Evolutionary conservation across 306 rosid genomes (phyloP).

Genomic region (Quercus robur): DNA sequence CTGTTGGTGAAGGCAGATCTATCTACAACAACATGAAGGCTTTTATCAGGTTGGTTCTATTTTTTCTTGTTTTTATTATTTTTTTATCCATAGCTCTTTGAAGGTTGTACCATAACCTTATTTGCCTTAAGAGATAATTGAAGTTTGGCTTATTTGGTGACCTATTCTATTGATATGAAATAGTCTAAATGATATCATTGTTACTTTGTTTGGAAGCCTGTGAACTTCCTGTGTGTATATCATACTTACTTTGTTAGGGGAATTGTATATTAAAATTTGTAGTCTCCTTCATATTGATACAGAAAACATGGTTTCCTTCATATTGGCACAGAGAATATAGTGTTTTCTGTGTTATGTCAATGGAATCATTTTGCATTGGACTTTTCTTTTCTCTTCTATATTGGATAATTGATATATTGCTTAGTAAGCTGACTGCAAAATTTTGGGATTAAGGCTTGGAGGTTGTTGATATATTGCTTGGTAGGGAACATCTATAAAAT

Average conservation of each 20-base stretch:
- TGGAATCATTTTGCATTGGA: too few relatives aligned
- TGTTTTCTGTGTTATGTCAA: too few relatives aligned
- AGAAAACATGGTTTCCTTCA: background rate
- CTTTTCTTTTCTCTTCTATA: too few relatives aligned
- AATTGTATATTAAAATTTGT: background rate
- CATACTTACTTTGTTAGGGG: too few relatives aligned
- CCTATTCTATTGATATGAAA: background rate
- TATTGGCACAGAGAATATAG: background rate
- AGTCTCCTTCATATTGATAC: background rate
- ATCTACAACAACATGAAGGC: slow-evolving; percentile 95
- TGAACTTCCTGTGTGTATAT: background rate
- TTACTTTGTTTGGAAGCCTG: background rate
- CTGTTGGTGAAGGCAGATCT: slow-evolving; percentile 96
- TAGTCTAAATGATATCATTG: background rate
- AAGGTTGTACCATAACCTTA: background rate
- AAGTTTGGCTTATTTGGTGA: background rate
- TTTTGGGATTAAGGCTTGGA: background rate
- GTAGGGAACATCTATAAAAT: too few relatives aligned
- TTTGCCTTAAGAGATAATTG: background rate
- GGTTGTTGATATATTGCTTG: too few relatives aligned
- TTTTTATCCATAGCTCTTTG: background rate
- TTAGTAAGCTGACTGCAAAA: too few relatives aligned
- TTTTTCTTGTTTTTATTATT: background rate
- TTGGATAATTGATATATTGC: too few relatives aligned
- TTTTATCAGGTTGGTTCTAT: slow-evolving; percentile 66